Conservation (phyloP, 176 grass and related monocot genomes). For the Oropetium thomaeum region DNA sequence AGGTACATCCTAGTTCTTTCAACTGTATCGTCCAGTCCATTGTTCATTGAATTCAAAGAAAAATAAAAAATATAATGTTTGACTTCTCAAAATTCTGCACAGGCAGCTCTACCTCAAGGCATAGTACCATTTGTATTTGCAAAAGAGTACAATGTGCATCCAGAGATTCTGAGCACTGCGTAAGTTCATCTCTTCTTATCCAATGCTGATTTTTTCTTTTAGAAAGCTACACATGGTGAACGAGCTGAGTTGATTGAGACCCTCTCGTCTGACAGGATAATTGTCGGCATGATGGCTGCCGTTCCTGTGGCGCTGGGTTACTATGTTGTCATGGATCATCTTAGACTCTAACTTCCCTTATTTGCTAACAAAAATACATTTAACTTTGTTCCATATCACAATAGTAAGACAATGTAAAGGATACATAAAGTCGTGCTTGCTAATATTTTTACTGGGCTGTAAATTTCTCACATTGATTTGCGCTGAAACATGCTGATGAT, state of each 20-base stretch:
- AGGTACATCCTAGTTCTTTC: conserved; percentile 48
- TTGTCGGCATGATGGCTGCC: conserved; percentile 76
- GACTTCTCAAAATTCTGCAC: conserved; percentile 12
- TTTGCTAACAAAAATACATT: neutral
- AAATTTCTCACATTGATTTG: too few species aligned
- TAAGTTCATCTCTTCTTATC: conserved; percentile 33
- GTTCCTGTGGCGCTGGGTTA: conserved; percentile 75
- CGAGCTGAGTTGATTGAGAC: conserved; percentile 3
- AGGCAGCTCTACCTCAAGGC: conserved; percentile 95
- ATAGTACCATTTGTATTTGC: conserved; percentile 92
- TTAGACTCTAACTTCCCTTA: conserved; percentile 12
- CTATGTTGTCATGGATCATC: conserved; percentile 64
- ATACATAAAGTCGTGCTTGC: too few species aligned
- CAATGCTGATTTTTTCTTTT: neutral
- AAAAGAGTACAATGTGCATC: conserved; percentile 76
- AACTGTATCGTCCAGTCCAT: neutral
- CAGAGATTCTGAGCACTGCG: conserved; percentile 82
- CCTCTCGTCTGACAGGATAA: conserved; percentile 53
- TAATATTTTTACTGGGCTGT: too few species aligned
- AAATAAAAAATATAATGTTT: conserved; percentile 22
- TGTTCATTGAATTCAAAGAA: neutral
- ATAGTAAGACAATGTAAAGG: too few species aligned
- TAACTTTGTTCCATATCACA: too few species aligned
- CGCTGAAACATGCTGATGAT: too few species aligned
- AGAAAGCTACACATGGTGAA: neutral